phyloP scores from a whole-genome alignment of 2,329 filamentous ascomycete species.

The Lachnellula arida region DNA sequence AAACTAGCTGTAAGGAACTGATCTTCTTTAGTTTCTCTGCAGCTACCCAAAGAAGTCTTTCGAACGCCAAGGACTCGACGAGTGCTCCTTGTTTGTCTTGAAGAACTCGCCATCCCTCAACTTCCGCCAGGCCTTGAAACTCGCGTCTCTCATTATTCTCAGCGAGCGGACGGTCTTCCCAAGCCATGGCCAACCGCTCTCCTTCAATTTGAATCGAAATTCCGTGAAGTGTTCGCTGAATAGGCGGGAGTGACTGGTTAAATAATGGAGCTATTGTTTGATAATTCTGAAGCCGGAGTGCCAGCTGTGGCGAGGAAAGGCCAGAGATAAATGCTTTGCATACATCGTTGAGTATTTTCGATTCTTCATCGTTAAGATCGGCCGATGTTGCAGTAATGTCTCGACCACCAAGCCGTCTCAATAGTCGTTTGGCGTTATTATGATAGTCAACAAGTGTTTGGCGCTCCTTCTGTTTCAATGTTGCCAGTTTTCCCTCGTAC shows the following conservation, averaged over 20 bases:
- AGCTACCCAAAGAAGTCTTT: constrained; percentile 47
- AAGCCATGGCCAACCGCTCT: constrained; percentile 47
- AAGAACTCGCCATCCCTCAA: constrained; percentile 43
- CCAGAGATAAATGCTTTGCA: constrained; percentile 51
- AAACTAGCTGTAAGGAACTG: constrained; percentile 48
- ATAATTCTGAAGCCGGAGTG: constrained; percentile 40
- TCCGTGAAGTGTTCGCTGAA: constrained; percentile 46
- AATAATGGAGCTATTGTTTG: constrained; percentile 42
- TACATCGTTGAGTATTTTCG: constrained; percentile 46
- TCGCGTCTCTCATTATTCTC: constrained; percentile 36
- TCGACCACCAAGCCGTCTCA: constrained; percentile 27
- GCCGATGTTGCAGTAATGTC: constrained; percentile 23
- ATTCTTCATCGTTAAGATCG: constrained; percentile 35
- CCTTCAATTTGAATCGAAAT: constrained; percentile 52
- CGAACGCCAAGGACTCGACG: constrained; percentile 45
- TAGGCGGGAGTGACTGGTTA: constrained; percentile 15
- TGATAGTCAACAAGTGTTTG: constrained; percentile 30
- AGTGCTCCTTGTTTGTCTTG: constrained; percentile 32
- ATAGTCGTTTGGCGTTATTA: constrained; percentile 26
- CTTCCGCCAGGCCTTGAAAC: constrained; percentile 33
- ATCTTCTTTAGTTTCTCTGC: constrained; percentile 48
- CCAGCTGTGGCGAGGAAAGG: constrained; percentile 44
- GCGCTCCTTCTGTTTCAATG: constrained; percentile 27
- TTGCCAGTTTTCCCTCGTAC: constrained; percentile 12
- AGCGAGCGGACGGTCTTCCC: constrained; percentile 35